A percentile compares a stretch with the other conserved stretches of the same genome.
phyloP scores from a whole-genome alignment of 148 eudicot species.

The Silene latifolia region DNA sequence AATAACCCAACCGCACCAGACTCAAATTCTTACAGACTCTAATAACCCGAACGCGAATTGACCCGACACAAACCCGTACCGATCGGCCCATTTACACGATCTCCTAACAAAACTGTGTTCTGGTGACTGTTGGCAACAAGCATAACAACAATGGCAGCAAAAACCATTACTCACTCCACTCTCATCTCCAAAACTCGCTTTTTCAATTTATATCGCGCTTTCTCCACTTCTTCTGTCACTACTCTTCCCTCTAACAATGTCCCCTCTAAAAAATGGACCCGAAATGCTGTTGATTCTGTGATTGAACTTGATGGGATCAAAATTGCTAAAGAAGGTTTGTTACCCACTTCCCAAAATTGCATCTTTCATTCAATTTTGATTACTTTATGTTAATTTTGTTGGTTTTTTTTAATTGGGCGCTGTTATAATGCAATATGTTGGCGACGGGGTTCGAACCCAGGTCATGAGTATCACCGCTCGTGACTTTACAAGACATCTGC shows the following conservation, averaged over 20 bases:
- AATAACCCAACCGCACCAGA: too few relatives aligned
- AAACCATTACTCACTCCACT: slow-evolving; percentile 35
- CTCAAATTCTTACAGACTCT: too few relatives aligned
- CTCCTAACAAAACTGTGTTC: too few relatives aligned
- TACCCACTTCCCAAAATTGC: slow-evolving; percentile 16
- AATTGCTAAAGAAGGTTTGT: slow-evolving; percentile 56
- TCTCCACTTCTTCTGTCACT: slow-evolving; percentile 34
- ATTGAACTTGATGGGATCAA: slow-evolving; percentile 64
- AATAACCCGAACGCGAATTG: too few relatives aligned
- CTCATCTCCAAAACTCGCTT: slow-evolving; percentile 25
- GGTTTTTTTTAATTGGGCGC: not conserved
- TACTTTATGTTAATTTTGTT: not conserved
- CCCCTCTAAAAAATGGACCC: slow-evolving; percentile 36
- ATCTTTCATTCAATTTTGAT: slow-evolving; percentile 7
- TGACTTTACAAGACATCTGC: too few relatives aligned
- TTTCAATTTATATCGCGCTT: slow-evolving; percentile 24
- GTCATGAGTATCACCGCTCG: too few relatives aligned
- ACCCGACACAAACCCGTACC: too few relatives aligned
- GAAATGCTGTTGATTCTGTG: slow-evolving; percentile 33
- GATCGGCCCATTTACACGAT: too few relatives aligned
- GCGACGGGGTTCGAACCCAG: too few relatives aligned
- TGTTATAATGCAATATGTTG: too few relatives aligned
- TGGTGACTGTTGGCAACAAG: not conserved
- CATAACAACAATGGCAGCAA: slow-evolving; percentile 34
- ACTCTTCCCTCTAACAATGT: slow-evolving; percentile 21